Conservation (phyloP, 2,329 filamentous ascomycete species). For the Botrytis porri region DNA sequence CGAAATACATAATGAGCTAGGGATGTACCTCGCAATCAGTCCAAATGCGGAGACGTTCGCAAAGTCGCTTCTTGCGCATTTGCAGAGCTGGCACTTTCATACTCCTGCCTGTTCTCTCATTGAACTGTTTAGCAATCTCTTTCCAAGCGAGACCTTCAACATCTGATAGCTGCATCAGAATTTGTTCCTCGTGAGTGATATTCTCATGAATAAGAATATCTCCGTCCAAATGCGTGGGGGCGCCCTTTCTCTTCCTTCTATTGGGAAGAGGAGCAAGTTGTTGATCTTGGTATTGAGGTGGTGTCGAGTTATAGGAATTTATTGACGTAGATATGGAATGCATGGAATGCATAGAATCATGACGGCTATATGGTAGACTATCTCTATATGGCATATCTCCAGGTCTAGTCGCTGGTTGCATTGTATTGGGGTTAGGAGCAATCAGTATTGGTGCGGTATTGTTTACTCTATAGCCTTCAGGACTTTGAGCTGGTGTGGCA, state of each 20-base stretch:
- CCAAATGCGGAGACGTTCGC: constrained; percentile 37
- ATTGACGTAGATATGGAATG: constrained; percentile 30
- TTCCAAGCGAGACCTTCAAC: constrained; percentile 39
- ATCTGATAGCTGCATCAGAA: constrained; percentile 39
- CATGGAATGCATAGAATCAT: constrained; percentile 30
- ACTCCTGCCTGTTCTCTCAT: constrained; percentile 34
- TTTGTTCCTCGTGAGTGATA: constrained; percentile 36
- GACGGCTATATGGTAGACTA: constrained; percentile 21
- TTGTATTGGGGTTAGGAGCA: constrained; percentile 28
- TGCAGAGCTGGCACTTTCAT: constrained; percentile 40
- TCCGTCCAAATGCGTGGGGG: constrained; percentile 21
- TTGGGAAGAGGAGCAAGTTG: neutral
- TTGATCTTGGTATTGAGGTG: constrained; percentile 20
- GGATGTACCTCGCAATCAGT: constrained; percentile 28
- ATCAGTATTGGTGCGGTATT: constrained; percentile 29
- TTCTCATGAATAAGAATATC: constrained; percentile 22
- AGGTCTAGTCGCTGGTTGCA: constrained; percentile 25
- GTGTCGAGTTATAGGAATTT: constrained; percentile 22
- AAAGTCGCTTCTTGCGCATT: constrained; percentile 40
- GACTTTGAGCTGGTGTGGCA: constrained; percentile 19
- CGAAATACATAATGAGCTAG: constrained; percentile 17
- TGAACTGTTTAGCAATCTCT: constrained; percentile 36
- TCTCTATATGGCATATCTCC: constrained; percentile 20
- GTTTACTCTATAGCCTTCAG: constrained; percentile 20
- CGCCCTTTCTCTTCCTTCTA: constrained; percentile 32